Conservation (phyloP, 345 rosid species). For the Turritis glabra region DNA sequence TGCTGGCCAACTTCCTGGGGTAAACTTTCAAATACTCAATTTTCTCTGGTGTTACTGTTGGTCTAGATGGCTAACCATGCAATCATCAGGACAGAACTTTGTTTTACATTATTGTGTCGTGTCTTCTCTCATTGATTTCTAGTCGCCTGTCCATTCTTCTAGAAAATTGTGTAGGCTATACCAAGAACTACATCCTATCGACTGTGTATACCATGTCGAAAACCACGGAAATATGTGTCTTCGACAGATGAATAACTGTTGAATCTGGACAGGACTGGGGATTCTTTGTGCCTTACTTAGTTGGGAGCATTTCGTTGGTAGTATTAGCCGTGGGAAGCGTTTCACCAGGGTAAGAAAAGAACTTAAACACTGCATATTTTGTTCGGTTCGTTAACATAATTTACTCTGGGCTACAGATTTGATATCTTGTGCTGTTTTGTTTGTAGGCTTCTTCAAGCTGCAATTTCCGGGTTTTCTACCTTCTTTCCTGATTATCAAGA, state of each 20-base stretch:
- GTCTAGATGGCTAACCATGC: background rate
- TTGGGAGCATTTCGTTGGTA: slow-evolving; percentile 85
- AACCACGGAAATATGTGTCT: background rate
- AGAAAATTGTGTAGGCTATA: background rate
- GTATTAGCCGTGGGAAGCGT: slow-evolving; percentile 86
- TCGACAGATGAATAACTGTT: background rate
- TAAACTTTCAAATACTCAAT: slow-evolving; percentile 32
- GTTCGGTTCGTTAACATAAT: background rate
- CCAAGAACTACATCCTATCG: background rate
- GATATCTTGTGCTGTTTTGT: slow-evolving; percentile 12
- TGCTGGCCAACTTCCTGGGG: slow-evolving; percentile 97
- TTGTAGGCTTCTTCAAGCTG: slow-evolving; percentile 85
- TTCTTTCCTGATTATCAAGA: slow-evolving; percentile 90
- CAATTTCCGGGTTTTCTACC: slow-evolving; percentile 70
- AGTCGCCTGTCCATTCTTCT: background rate
- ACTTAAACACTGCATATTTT: background rate
- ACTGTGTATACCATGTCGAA: background rate
- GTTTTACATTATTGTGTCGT: background rate
- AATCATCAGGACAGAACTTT: background rate
- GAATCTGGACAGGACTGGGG: slow-evolving; percentile 82
- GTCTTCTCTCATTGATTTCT: background rate
- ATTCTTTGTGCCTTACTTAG: slow-evolving; percentile 86
- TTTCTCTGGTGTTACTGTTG: background rate
- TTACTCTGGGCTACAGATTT: slow-evolving; percentile 12
- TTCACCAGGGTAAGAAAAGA: slow-evolving; percentile 73